Conservation (phyloP, 1,139 yeast species). For the Geotrichum phurueaensis region DNA sequence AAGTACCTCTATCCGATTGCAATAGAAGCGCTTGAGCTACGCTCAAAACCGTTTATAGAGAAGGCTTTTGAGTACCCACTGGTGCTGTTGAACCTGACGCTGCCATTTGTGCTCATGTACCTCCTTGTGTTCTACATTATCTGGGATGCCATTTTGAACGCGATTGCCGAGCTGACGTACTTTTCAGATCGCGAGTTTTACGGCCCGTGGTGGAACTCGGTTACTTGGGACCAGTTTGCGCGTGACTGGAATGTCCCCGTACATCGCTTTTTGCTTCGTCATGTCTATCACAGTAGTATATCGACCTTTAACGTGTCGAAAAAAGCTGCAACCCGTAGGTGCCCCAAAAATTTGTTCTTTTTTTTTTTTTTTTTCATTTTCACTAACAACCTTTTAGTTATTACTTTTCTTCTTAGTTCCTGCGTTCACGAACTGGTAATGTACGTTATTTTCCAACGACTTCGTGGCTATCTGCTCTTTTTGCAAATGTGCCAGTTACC, state of each 20-base stretch:
- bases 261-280: conserved; percentile 82
- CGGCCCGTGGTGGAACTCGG: conserved; percentile 97
- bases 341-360: background rate
- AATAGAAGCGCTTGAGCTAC: conserved; percentile 48
- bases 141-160: conserved; percentile 90
- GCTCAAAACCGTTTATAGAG: conserved; percentile 43
- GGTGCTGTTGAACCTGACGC: conserved; percentile 67
- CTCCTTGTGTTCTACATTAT: conserved; percentile 77
- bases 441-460: conserved; percentile 75
- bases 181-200: conserved; percentile 91
- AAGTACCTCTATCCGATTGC: conserved; percentile 72
- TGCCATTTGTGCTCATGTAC: conserved; percentile 61
- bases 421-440: conserved; percentile 85
- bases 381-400: conserved; percentile 31
- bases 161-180: conserved; percentile 76
- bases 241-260: conserved; percentile 95
- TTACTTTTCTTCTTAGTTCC: conserved; percentile 79
- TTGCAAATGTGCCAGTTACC: conserved; percentile 75
- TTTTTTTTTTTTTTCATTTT: background rate
- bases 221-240: conserved; percentile 90
- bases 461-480: conserved; percentile 72
- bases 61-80: conserved; percentile 51
- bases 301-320: conserved; percentile 66
- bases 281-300: conserved; percentile 88
- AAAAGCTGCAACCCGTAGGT: conserved; percentile 50